A percentile compares a stretch with the other conserved stretches of the same genome.
Evolutionary conservation across 805 yeast species (phyloP).

Genomic region (Lipomyces kockii): DNA sequence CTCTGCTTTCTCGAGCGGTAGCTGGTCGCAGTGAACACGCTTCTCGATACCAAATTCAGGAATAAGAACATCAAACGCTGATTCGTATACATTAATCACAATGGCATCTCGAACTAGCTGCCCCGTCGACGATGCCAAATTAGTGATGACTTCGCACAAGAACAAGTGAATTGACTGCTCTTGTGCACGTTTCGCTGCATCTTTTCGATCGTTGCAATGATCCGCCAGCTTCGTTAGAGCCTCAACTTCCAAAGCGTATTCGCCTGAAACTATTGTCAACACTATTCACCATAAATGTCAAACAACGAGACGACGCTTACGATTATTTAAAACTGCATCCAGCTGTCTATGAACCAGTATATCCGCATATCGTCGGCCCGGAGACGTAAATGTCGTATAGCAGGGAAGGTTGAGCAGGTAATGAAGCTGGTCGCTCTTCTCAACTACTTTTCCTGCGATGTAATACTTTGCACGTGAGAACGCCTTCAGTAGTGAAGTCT

Average conservation of each 20-base stretch:
- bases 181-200: constrained; percentile 90
- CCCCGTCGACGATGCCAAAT: constrained; percentile 71
- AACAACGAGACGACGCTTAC: constrained; percentile 43
- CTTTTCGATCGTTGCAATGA: constrained; percentile 93
- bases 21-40: constrained; percentile 95
- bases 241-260: constrained; percentile 47
- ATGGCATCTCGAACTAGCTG: constrained; percentile 84
- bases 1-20: constrained; percentile 91
- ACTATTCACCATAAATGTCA: background rate
- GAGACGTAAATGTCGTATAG: constrained; percentile 93
- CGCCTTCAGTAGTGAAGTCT: constrained; percentile 77
- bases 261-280: constrained; percentile 16
- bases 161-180: constrained; percentile 90
- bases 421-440: constrained; percentile 76
- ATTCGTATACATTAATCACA: constrained; percentile 90
- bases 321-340: constrained; percentile 59
- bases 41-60: constrained; percentile 96
- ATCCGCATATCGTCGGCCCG: constrained; percentile 90
- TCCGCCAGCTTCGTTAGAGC: constrained; percentile 82
- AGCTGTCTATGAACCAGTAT: constrained; percentile 90
- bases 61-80: constrained; percentile 89
- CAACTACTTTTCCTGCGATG: constrained; percentile 78
- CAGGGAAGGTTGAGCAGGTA: constrained; percentile 81
- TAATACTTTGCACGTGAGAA: constrained; percentile 85
- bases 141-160: constrained; percentile 81